A percentile compares a stretch with the other conserved stretches of the same genome.
phyloP scores from a whole-genome alignment of 2,329 filamentous ascomycete species.

The Helotiales sp. region DNA sequence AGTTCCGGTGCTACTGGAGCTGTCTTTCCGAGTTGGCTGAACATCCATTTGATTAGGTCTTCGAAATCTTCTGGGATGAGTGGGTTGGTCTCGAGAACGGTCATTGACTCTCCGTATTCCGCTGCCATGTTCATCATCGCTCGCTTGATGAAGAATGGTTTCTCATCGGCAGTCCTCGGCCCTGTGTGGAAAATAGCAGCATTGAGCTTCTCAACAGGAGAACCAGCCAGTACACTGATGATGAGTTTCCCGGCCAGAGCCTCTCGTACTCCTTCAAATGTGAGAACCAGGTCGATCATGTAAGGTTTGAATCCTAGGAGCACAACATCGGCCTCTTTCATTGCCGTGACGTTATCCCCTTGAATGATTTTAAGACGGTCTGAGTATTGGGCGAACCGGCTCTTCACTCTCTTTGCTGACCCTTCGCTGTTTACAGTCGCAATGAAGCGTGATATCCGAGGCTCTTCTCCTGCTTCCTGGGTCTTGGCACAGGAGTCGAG shows the following conservation, averaged over 20 bases:
- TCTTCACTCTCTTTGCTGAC: constrained; percentile 45
- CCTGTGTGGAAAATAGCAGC: constrained; percentile 50
- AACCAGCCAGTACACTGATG: constrained; percentile 81
- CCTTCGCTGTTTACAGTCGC: constrained; percentile 49
- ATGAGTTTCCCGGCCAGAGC: constrained; percentile 81
- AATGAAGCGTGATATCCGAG: constrained; percentile 43
- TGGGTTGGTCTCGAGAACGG: constrained; percentile 63
- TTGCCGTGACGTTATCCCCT: constrained; percentile 69
- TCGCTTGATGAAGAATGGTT: constrained; percentile 66
- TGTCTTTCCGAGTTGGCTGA: constrained; percentile 73
- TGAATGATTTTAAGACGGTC: constrained; percentile 40
- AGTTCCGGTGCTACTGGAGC: constrained; percentile 67
- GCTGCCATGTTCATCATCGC: constrained; percentile 87
- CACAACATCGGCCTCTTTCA: constrained; percentile 72
- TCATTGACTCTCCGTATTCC: constrained; percentile 81
- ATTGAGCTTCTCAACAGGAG: constrained; percentile 72
- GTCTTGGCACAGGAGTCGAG: constrained; percentile 30
- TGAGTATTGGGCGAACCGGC: constrained; percentile 42
- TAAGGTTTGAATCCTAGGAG: constrained; percentile 83
- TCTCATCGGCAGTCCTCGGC: background rate
- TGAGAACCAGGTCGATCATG: constrained; percentile 71
- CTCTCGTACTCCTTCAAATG: constrained; percentile 68
- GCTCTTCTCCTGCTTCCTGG: constrained; percentile 19
- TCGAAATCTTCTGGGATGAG: constrained; percentile 60
- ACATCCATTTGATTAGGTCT: constrained; percentile 74